Conservation (phyloP, 2,329 filamentous ascomycete species). For the Fusarium protoensiforme region DNA sequence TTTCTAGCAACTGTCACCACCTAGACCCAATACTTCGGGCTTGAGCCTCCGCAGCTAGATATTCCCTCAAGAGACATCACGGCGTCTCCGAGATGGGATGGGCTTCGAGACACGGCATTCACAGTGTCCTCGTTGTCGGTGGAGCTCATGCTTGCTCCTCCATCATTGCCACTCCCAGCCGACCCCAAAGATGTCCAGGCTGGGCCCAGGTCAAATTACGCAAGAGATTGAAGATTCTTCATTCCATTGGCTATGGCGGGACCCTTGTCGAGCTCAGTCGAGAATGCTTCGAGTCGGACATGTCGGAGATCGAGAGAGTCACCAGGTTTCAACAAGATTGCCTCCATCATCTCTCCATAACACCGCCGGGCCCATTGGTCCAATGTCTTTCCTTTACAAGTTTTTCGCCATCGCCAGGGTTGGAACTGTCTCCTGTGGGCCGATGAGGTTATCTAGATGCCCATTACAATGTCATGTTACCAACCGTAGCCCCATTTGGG, state of each 20-base stretch:
- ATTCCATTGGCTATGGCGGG: neutral
- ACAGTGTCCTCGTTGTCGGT: neutral
- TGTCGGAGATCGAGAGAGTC: neutral
- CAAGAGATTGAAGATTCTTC: neutral
- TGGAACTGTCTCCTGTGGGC: neutral
- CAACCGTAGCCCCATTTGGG: neutral
- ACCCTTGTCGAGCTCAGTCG: neutral
- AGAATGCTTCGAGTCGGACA: neutral
- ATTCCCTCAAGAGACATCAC: neutral
- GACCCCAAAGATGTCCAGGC: neutral
- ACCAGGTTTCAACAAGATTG: neutral
- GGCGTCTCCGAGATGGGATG: neutral
- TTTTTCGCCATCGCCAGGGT: neutral
- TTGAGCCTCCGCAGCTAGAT: neutral
- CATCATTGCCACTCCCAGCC: neutral
- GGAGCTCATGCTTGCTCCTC: neutral
- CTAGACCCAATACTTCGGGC: neutral
- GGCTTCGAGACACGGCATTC: neutral
- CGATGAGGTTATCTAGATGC: neutral
- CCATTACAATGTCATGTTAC: neutral
- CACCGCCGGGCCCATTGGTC: neutral
- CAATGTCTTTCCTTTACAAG: neutral
- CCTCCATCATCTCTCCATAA: neutral
- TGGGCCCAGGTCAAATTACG: neutral
- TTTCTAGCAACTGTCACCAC: neutral